phyloP scores from a whole-genome alignment of 352 stramenopile genomes.

The Phytopythium boreale region DNA sequence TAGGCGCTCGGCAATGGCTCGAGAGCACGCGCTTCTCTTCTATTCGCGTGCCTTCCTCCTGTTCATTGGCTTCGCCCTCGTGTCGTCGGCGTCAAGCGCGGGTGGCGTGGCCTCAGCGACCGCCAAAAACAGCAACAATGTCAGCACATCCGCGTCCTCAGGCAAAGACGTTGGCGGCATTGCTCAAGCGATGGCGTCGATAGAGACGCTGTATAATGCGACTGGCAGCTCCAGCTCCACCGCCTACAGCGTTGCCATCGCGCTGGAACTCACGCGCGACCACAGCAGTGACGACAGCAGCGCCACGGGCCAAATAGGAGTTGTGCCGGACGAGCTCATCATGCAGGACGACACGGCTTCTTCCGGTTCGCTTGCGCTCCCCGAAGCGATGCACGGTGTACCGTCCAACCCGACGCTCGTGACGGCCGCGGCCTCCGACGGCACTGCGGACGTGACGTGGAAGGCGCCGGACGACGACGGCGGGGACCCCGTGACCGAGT shows the following conservation, averaged over 20 bases:
- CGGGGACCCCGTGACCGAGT: constrained; percentile 48
- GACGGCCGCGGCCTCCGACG: constrained; percentile 45
- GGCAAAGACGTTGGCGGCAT: neutral
- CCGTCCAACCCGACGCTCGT: constrained; percentile 64
- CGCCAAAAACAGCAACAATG: neutral
- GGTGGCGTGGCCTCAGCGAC: neutral
- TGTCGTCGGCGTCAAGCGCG: neutral
- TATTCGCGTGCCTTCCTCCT: neutral
- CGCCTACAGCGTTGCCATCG: neutral
- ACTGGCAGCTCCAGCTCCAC: neutral
- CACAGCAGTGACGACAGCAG: neutral
- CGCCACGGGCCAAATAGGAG: neutral
- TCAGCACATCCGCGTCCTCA: neutral
- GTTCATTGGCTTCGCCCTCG: neutral
- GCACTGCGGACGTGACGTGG: constrained; percentile 59
- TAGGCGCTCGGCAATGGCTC: no score
- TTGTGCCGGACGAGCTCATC: constrained; percentile 1
- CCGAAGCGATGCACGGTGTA: constrained; percentile 44
- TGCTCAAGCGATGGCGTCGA: neutral
- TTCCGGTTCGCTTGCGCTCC: constrained; percentile 1
- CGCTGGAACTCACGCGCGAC: neutral
- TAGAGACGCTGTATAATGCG: neutral
- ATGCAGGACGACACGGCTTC: neutral
- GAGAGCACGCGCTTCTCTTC: neutral
- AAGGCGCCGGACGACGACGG: constrained; percentile 62